A percentile compares a stretch with the other conserved stretches of the same genome.
These are phyloP conservation scores for Candida sanyiensis DNA, from an alignment of 805 yeast species.

Conservation along the genomic window DNA sequence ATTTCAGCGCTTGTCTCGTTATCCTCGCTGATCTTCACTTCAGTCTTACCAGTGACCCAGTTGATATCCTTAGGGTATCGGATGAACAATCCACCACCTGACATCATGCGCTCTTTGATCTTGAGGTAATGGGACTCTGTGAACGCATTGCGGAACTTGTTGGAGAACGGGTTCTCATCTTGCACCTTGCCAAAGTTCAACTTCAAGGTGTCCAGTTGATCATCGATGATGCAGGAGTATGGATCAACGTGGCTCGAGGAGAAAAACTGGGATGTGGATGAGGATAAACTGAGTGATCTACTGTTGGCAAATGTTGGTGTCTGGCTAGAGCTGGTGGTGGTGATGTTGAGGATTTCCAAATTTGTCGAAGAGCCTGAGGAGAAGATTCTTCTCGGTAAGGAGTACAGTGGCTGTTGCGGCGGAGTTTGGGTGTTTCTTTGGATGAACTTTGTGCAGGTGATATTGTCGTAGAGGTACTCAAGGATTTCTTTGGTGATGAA, in stretches of 20 bases:
- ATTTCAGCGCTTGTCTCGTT: neutral
- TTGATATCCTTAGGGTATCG: conserved; percentile 24
- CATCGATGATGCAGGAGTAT: conserved; percentile 30
- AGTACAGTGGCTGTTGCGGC: conserved; percentile 11
- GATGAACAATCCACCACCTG: conserved; percentile 31
- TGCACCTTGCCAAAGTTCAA: conserved; percentile 13
- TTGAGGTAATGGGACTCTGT: conserved; percentile 10
- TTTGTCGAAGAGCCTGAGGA: conserved; percentile 23
- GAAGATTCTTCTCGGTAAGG: conserved; percentile 22
- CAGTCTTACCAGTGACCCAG: conserved; percentile 26
- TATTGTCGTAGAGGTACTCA: conserved; percentile 62
- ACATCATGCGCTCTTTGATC: conserved; percentile 14
- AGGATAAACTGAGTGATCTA: conserved; percentile 20
- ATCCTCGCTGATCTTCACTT: conserved; percentile 8
- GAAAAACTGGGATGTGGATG: conserved; percentile 25
- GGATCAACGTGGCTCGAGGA: conserved; percentile 28
- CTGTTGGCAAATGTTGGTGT: conserved; percentile 3
- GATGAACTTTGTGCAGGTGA: conserved; percentile 52
- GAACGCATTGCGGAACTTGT: conserved; percentile 7
- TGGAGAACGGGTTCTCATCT: conserved; percentile 12
- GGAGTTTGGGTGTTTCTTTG: conserved; percentile 31
- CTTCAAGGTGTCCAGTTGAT: conserved; percentile 22
- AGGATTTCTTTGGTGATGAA: conserved; percentile 36
- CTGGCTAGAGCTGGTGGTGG: conserved; percentile 10
- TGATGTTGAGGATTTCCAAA: conserved; percentile 12